Conservation (phyloP, 176 grass and related monocot species). For the Tillandsia fasciculata region DNA sequence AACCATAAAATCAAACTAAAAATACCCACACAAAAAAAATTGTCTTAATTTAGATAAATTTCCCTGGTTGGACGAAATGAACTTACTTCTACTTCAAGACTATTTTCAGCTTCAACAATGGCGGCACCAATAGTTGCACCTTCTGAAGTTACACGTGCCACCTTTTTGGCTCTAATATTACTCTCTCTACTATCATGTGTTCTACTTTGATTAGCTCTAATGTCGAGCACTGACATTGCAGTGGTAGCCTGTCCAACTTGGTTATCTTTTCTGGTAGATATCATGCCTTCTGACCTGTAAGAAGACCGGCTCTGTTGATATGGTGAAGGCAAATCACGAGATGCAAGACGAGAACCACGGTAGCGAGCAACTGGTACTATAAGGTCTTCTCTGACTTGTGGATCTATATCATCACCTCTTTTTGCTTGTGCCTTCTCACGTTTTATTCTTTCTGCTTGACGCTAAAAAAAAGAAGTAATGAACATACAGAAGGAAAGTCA, state of each 20-base stretch:
- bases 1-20: conserved; percentile 12
- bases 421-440: conserved; percentile 69
- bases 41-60: conserved; percentile 3
- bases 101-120: conserved; percentile 85
- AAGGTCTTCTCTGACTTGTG: conserved; percentile 49
- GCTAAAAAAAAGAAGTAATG: conserved; percentile 32
- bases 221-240: conserved; percentile 2
- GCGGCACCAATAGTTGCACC: conserved; percentile 59
- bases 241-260: conserved; percentile 1
- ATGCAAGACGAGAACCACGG: conserved; percentile 85
- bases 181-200: conserved; percentile 27
- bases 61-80: conserved; percentile 8
- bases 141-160: conserved; percentile 37
- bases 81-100: conserved; percentile 55
- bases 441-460: conserved; percentile 88
- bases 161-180: conserved; percentile 32
- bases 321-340: conserved; percentile 56
- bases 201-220: conserved; percentile 6
- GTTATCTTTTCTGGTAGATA: conserved; percentile 5
- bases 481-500: background rate
- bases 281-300: background rate
- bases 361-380: conserved; percentile 76
- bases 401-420: conserved; percentile 80
- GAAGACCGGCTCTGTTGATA: conserved; percentile 44
- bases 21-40: conserved; percentile 2